phyloP scores from a whole-genome alignment of 2,329 filamentous ascomycete species.

The Hyphodiscus sp. region DNA sequence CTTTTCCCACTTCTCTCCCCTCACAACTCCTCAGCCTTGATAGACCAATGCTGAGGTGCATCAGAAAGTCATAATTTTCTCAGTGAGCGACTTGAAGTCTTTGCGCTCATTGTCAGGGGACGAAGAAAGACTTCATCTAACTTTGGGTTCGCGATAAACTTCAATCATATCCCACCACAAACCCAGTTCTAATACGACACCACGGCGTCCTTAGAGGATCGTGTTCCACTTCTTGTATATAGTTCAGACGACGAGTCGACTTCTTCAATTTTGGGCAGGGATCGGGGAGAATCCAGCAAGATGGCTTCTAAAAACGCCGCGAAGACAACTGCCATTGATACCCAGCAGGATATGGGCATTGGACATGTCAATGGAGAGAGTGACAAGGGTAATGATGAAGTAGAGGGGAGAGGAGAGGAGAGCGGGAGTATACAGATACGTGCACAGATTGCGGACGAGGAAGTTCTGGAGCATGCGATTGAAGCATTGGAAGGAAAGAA shows the following conservation, averaged over 20 bases:
- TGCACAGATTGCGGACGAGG: slow-evolving; percentile 5
- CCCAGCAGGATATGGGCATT: slow-evolving; percentile 4
- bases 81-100: slow-evolving; percentile 32
- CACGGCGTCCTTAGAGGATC: slow-evolving; percentile 13
- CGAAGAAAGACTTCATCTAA: slow-evolving; percentile 27
- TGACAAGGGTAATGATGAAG: slow-evolving; percentile 20
- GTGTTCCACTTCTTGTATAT: slow-evolving; percentile 25
- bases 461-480: slow-evolving; percentile 36
- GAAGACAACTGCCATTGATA: slow-evolving; percentile 18
- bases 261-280: slow-evolving; percentile 3
- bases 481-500: slow-evolving; percentile 48
- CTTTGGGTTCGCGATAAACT: not conserved
- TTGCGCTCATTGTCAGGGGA: slow-evolving; percentile 28
- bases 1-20: not conserved
- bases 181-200: not conserved
- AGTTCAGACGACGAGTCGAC: slow-evolving; percentile 17
- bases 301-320: slow-evolving; percentile 10
- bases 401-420: slow-evolving; percentile 11
- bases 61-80: slow-evolving; percentile 14
- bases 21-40: not conserved
- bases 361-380: slow-evolving; percentile 11
- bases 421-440: slow-evolving; percentile 13
- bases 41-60: slow-evolving; percentile 9
- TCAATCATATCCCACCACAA: not conserved
- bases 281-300: not conserved